Evolutionary conservation across 495 filamentous ascomycete species (phyloP).

Genomic region (Aspergillus cavernicola): DNA sequence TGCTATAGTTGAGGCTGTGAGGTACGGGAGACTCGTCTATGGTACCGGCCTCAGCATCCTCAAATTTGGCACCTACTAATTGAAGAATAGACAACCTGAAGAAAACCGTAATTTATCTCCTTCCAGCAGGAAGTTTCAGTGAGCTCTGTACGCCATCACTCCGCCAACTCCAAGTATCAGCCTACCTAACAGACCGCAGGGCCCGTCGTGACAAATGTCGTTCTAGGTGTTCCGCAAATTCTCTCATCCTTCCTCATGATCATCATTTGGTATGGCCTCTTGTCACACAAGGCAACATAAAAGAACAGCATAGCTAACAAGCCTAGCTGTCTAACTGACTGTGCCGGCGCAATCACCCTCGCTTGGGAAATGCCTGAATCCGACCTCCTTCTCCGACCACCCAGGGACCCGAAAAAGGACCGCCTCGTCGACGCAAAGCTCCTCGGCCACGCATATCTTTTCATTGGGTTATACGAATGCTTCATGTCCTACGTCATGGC

Average conservation of each 20-base stretch:
- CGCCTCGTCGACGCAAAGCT: constrained; percentile 63
- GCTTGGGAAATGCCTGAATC: constrained; percentile 58
- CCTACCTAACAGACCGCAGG: neutral
- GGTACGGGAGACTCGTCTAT: constrained; percentile 53
- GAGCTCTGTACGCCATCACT: constrained; percentile 49
- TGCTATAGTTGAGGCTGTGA: constrained; percentile 63
- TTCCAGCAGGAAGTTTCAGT: constrained; percentile 61
- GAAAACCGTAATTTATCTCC: constrained; percentile 54
- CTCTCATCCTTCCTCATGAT: constrained; percentile 68
- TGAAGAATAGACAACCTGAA: constrained; percentile 46
- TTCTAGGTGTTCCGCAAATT: constrained; percentile 65
- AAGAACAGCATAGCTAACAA: constrained; percentile 24
- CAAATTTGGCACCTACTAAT: neutral
- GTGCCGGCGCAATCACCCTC: constrained; percentile 54
- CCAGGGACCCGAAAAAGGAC: constrained; percentile 57
- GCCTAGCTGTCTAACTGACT: constrained; percentile 59
- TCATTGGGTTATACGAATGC: constrained; percentile 60
- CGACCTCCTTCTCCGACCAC: constrained; percentile 58
- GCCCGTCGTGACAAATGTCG: constrained; percentile 64
- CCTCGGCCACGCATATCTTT: constrained; percentile 59
- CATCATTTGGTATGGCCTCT: constrained; percentile 61
- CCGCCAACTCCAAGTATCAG: neutral
- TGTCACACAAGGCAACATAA: constrained; percentile 21
- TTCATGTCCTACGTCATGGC: constrained; percentile 59
- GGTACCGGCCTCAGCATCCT: neutral